Evolutionary conservation across 2,329 filamentous ascomycete genomes (phyloP), one percentile per base, ranked within the genome.

Genomic region (Chrysoporthe puriensis): DNA sequence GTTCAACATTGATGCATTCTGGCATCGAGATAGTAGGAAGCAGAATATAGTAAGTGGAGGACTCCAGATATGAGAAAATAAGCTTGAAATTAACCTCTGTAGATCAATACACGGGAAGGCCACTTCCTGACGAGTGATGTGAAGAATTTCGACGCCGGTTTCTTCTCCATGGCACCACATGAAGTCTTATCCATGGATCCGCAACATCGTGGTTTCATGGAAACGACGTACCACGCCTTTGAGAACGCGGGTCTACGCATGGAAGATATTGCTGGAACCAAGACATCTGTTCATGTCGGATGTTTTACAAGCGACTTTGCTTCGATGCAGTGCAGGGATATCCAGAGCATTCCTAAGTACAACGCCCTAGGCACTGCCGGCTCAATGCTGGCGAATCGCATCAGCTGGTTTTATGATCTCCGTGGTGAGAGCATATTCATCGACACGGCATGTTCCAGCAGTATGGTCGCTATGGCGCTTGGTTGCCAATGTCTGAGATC

Each of bases 341-440:
- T 40, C 16, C 42, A 62, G 14, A 48, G 26, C 0, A 46, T 48
- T 11, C 36, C 44, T 8, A 74, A 73, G 1, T 79, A 78, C 43
- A 73, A 76, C 0, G 74, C 74, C 0, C 80, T 76, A 0, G 80
- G 79, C 1, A 73, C 72, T 5, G 73, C 54, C 14, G 46, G 46
- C 13, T 6, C 46, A 6, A 40, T 67, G 62, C 21, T 59, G 16
- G 62, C 81, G 0, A 83, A 83, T 67, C 76, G 81, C 0, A 71
- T 81, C 9, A 79, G 77, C 48, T 82, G 77, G 74, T 80, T 76
- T 64, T 82, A 79, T 46, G 76, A 82, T 63, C 69, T 79, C 46
- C 71, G 70, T 8, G 79, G 79, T 0, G 75, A 79, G 0, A 79
- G 77, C 68, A 73, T 78, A 59, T 76, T 77, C 18, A 70, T 81